Conservation (phyloP, 179 eudicot genomes). For the Vitellaria paradoxa region DNA sequence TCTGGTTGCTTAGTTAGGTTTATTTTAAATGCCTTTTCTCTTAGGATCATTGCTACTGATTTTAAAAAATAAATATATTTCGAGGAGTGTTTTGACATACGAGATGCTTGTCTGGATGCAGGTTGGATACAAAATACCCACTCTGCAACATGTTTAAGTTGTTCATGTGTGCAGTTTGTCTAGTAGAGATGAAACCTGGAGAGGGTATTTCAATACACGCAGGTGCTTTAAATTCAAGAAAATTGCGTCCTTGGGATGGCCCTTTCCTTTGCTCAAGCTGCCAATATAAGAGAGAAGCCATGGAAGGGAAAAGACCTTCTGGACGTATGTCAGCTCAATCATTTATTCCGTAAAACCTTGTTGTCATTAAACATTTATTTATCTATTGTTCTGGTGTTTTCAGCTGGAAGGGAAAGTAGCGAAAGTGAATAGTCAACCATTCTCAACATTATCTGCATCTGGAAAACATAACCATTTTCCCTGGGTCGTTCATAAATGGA, state of each 20-base stretch:
- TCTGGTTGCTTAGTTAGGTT: background rate
- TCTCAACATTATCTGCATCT: background rate
- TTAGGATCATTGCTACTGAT: background rate
- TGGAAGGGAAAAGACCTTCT: slow-evolving; percentile 96
- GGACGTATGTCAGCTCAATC: slow-evolving; percentile 51
- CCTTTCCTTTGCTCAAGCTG: slow-evolving; percentile 93
- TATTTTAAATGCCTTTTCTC: too few species aligned
- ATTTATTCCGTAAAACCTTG: background rate
- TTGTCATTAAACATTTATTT: background rate
- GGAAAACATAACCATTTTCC: slow-evolving; percentile 10
- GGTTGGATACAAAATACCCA: slow-evolving; percentile 88
- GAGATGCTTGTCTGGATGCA: slow-evolving; percentile 30
- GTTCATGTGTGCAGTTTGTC: slow-evolving; percentile 94
- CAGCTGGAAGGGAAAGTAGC: slow-evolving; percentile 76
- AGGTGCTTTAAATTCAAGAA: slow-evolving; percentile 41
- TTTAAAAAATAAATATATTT: background rate
- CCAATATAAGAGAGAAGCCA: slow-evolving; percentile 93
- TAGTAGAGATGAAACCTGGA: slow-evolving; percentile 87
- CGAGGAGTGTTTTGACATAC: background rate
- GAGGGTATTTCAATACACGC: slow-evolving; percentile 88
- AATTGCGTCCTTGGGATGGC: slow-evolving; percentile 94
- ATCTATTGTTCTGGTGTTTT: slow-evolving; percentile 15
- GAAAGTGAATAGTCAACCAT: slow-evolving; percentile 66
- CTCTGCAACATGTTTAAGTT: slow-evolving; percentile 94
- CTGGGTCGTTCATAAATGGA: slow-evolving; percentile 19